A percentile compares a stretch with the other conserved stretches of the same genome.
Evolutionary conservation across 179 eudicot species (phyloP).

Genomic region (Heliamphora pulchella): DNA sequence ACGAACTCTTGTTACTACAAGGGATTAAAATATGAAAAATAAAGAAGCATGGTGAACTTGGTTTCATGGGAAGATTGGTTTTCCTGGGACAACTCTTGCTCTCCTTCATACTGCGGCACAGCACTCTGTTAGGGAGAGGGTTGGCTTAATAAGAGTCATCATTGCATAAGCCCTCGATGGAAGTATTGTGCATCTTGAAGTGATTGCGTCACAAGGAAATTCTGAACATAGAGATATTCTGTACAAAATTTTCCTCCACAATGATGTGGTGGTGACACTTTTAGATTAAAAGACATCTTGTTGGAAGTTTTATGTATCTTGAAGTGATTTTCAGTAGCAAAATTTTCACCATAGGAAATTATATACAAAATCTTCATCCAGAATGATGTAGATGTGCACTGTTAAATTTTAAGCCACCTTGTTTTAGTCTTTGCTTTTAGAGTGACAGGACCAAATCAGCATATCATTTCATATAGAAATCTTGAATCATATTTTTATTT

Average conservation of each 20-base stretch:
- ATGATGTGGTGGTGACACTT: not conserved
- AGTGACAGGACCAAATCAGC: not conserved
- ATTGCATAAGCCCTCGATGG: not conserved
- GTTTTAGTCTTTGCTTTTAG: not conserved
- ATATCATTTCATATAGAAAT: not conserved
- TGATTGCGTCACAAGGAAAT: not conserved
- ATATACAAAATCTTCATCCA: not conserved
- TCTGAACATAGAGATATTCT: not conserved
- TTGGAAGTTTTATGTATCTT: not conserved
- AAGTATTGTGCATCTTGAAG: not conserved
- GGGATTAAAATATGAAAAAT: not conserved
- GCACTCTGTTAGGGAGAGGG: no score
- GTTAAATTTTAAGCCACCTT: not conserved
- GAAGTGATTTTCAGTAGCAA: not conserved
- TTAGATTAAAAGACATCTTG: no score
- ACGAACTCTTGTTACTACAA: not conserved
- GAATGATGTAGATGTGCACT: not conserved
- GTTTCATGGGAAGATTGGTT: not conserved
- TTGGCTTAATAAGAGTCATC: not conserved
- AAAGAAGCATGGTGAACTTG: not conserved
- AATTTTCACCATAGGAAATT: not conserved
- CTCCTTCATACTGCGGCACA: not conserved
- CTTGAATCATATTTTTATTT: not conserved
- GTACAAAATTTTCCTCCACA: not conserved
- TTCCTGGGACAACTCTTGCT: not conserved